Base-by-base conservation (phyloP, 306 rosid species). In the Quercus ilex region DNA sequence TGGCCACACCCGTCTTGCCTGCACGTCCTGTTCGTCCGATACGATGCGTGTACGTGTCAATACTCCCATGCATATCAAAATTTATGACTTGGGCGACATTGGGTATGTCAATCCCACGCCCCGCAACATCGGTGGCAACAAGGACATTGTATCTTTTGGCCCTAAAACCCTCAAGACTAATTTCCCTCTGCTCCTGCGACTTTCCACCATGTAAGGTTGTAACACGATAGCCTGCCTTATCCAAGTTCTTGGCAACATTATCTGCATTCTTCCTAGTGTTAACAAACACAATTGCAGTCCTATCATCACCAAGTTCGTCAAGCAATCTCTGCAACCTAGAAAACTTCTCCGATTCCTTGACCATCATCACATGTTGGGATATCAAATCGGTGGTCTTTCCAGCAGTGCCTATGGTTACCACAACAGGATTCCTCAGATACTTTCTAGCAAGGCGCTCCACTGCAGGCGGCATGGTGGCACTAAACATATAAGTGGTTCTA, bases 61-160 rank as follows among this genome's bases (percentile, higher is more conserved):
- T 93, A 80, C 87, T 91, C 84, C 90, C 89, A 20, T 97, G 98
- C 98, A 88, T 93, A 84, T 93, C 98, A 46, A 83, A 90, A 84
- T 93, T 93, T 75, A 93, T 86, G 69, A 93, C 98, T 81, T 90
- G 90, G 72, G 98, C 98, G 78, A 93, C 98, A 81, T 91, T 97
- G 14, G 98, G 98, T 83, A 93, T 93, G 83, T 93, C 98, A 85
- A 93, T 93, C 28, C 98, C 98, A 83, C 98, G 98, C 52, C 98
- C 97, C 10, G 94, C 98, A 84, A 91, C 98, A 87, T 93, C 97
- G 0, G 98, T 93, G 2, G 98, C 97, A 75, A 91, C 97, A 35
- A 93, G 97, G 63, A 93, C 98, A 85, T 93, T 93, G 71, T 82
- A 93, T 74, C 93, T 86, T 91, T 90, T 93, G 71, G 98, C 83